These are phyloP conservation scores for Ganoderma leucocontextum DNA, from an alignment of 1,284 basidiomycete genomes.

Conservation along the genomic window DNA sequence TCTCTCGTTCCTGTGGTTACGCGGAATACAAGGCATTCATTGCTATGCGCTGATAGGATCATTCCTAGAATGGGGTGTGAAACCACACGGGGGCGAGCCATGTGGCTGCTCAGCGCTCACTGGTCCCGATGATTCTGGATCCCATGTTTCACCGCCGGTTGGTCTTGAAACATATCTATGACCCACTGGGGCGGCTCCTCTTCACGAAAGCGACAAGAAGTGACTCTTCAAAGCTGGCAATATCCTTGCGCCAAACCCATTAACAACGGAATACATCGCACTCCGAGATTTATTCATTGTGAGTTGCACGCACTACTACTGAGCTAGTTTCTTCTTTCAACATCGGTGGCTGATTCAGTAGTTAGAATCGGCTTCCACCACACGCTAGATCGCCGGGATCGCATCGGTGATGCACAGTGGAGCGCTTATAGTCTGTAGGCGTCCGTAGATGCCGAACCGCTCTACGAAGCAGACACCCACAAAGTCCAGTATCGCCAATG, in stretches of 20 bases:
- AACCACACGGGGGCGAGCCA: background rate
- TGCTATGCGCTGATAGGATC: conserved; percentile 2
- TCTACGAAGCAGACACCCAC: background rate
- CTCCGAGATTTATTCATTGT: background rate
- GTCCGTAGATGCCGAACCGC: background rate
- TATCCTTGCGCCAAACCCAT: background rate
- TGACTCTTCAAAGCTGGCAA: background rate
- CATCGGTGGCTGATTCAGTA: background rate
- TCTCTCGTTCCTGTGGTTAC: background rate
- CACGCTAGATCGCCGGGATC: background rate
- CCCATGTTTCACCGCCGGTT: background rate
- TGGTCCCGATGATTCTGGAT: background rate
- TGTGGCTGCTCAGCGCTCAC: background rate
- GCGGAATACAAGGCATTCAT: background rate
- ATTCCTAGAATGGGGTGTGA: background rate
- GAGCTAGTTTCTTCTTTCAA: background rate
- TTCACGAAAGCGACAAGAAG: background rate
- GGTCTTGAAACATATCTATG: background rate
- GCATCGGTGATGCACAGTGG: background rate
- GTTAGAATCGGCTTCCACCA: background rate
- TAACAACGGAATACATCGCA: background rate
- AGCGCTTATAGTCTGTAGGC: background rate
- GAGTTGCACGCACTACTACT: background rate
- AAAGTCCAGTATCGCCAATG: background rate
- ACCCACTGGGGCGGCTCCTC: background rate